Percentiles rank a stretch among this genome's conserved stretches.
These are phyloP conservation scores for Trifolium subterraneum DNA, from an alignment of 306 rosid genomes.

Conservation along the genomic window DNA sequence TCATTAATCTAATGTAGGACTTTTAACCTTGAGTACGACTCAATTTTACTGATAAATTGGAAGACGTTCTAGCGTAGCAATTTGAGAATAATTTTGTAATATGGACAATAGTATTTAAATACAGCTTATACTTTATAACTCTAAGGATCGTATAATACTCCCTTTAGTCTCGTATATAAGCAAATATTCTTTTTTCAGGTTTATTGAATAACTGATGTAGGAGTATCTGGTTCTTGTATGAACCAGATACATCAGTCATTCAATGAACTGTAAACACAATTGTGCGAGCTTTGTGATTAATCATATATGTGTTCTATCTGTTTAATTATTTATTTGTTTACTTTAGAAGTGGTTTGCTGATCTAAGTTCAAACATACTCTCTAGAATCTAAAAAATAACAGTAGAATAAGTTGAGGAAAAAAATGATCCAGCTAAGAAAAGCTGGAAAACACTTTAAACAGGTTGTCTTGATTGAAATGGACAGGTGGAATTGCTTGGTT, in stretches of 20 bases:
- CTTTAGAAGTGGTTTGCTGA: no score
- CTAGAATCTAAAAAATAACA: slow-evolving; percentile 7
- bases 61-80: background rate
- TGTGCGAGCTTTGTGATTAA: background rate
- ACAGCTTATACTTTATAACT: background rate
- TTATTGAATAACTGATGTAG: no score
- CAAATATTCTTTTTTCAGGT: no score
- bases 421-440: slow-evolving; percentile 53
- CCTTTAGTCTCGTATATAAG: no score
- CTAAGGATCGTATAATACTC: background rate
- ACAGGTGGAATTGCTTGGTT: slow-evolving; percentile 51
- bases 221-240: no score
- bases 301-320: background rate
- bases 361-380: background rate
- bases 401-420: slow-evolving; percentile 42
- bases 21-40: background rate
- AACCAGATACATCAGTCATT: no score
- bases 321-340: background rate
- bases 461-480: slow-evolving; percentile 64
- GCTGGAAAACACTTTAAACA: slow-evolving; percentile 51
- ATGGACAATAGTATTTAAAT: background rate
- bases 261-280: background rate
- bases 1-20: background rate
- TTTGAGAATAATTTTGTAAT: background rate
- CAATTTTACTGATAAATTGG: background rate